phyloP scores from a whole-genome alignment of 345 rosid species.

The Corymbia maculata region DNA sequence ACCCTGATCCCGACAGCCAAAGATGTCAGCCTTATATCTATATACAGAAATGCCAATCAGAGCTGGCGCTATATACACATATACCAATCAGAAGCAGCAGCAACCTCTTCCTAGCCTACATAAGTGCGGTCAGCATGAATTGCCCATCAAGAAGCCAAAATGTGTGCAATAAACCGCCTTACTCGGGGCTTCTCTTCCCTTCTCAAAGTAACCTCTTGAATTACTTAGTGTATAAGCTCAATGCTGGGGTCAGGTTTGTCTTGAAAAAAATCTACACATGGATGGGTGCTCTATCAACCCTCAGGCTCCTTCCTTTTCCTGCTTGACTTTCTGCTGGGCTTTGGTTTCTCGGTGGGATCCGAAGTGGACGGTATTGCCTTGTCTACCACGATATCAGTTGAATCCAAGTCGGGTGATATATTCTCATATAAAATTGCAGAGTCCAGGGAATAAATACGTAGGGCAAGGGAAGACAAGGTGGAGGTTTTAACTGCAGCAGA shows the following conservation, averaged over 20 bases:
- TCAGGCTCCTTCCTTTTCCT: conserved; percentile 88
- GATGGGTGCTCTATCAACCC: conserved; percentile 14
- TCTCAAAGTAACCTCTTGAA: not conserved
- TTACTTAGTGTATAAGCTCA: not conserved
- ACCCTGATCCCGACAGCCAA: not conserved
- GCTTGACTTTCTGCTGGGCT: conserved; percentile 53
- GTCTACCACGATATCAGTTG: conserved; percentile 20
- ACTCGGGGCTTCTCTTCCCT: not conserved
- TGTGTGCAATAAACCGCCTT: not conserved
- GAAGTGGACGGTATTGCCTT: conserved; percentile 20
- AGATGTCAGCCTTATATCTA: not conserved
- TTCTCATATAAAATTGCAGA: conserved; percentile 71
- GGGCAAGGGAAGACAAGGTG: conserved; percentile 70
- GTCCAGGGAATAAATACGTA: conserved; percentile 78
- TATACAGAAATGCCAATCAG: not conserved
- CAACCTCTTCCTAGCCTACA: not conserved
- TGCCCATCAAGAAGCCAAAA: not conserved
- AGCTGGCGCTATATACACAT: not conserved
- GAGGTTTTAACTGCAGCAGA: conserved; percentile 83
- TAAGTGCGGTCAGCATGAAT: not conserved
- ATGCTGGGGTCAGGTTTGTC: not conserved
- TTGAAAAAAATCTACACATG: not conserved
- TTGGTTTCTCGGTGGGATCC: conserved; percentile 52
- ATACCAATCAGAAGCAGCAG: not conserved
- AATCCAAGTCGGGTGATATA: conserved; percentile 14